Conservation (phyloP, 2,329 filamentous ascomycete genomes). For the Colletotrichum theobromicola region DNA sequence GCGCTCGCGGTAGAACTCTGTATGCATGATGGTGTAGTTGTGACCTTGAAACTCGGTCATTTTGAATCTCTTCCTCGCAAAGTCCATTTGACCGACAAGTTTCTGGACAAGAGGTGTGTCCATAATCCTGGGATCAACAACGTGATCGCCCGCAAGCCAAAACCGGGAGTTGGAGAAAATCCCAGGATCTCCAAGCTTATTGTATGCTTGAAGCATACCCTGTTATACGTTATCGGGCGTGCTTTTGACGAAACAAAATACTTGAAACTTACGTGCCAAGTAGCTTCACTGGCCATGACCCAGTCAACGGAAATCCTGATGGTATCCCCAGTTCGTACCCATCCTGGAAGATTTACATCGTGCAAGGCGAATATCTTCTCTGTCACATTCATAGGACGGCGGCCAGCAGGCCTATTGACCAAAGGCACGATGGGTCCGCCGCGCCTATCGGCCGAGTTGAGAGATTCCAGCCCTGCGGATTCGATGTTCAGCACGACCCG, state of each 20-base stretch:
- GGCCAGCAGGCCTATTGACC: neutral
- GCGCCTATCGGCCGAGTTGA: neutral
- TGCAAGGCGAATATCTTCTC: conserved; percentile 51
- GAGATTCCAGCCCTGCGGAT: neutral
- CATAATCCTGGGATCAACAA: conserved; percentile 43
- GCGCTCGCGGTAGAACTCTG: conserved; percentile 41
- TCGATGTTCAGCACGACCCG: neutral
- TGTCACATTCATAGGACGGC: conserved; percentile 41
- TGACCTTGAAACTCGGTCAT: conserved; percentile 33
- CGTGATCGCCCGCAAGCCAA: conserved; percentile 55
- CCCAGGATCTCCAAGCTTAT: conserved; percentile 7
- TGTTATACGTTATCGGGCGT: conserved; percentile 14
- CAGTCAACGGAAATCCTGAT: conserved; percentile 50
- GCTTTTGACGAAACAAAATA: neutral
- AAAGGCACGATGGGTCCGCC: conserved; percentile 1
- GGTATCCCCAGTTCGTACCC: conserved; percentile 40
- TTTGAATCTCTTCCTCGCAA: conserved; percentile 9
- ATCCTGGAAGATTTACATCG: conserved; percentile 37
- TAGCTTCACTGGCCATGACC: conserved; percentile 48
- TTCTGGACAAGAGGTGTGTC: conserved; percentile 8
- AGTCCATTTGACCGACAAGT: conserved; percentile 4
- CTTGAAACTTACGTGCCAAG: conserved; percentile 39
- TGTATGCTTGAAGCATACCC: conserved; percentile 14
- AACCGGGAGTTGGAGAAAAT: conserved; percentile 26
- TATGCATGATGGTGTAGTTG: conserved; percentile 45